A percentile compares a stretch with the other conserved stretches of the same genome.
Conservation (phyloP, 2,329 filamentous ascomycete genomes). For the Daldinia eschscholtzii region DNA sequence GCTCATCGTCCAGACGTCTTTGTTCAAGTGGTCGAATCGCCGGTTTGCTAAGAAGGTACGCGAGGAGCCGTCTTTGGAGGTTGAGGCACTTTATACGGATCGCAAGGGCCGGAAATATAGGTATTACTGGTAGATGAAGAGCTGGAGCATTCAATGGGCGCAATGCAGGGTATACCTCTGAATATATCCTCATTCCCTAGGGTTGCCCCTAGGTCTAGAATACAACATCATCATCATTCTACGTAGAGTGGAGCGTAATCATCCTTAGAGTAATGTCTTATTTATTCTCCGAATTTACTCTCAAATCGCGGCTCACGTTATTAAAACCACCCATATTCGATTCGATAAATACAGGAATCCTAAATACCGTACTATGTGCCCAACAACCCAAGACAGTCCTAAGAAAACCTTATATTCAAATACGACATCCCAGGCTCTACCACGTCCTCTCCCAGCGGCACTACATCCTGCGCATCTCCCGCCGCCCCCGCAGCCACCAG, state of each 20-base stretch:
- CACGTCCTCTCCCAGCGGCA: constrained; percentile 39
- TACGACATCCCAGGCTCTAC: constrained; percentile 46
- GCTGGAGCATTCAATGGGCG: not conserved
- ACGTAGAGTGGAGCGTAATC: too few relatives aligned
- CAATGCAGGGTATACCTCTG: not conserved
- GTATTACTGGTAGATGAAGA: constrained; percentile 34
- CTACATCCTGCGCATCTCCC: constrained; percentile 33
- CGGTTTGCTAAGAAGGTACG: constrained; percentile 30
- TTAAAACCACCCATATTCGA: too few relatives aligned
- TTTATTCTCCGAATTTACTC: too few relatives aligned
- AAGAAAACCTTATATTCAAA: constrained; percentile 44
- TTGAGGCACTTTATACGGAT: constrained; percentile 35
- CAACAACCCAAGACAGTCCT: not conserved
- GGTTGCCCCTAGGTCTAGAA: too few relatives aligned
- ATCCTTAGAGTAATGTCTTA: too few relatives aligned
- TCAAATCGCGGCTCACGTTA: too few relatives aligned
- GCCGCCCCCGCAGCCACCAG: constrained; percentile 44
- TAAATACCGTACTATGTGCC: not conserved
- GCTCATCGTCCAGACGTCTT: constrained; percentile 36
- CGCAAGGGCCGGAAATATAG: constrained; percentile 27
- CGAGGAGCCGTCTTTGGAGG: constrained; percentile 22
- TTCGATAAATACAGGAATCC: not conserved
- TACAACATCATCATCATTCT: too few relatives aligned
- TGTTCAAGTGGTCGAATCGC: constrained; percentile 39
- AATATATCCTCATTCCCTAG: not conserved